Evolutionary conservation across 169 alveolate genomes (phyloP).

Genomic region (Eimeria sp.): DNA sequence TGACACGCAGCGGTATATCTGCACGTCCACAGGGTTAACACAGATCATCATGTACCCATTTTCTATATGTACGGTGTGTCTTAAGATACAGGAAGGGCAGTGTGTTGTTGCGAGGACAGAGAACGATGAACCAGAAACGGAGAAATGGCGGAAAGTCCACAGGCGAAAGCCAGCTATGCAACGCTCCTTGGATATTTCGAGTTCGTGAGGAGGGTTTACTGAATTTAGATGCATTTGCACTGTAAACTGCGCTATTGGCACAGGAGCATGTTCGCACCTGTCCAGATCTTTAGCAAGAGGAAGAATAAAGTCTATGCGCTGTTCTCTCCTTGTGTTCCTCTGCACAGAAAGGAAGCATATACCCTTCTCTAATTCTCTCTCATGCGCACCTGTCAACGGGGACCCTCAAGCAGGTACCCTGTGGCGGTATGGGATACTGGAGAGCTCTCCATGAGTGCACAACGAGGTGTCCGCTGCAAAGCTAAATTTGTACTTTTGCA

Average conservation of each 20-base stretch:
- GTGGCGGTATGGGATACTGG: neutral
- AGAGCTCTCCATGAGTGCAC: neutral
- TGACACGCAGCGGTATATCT: constrained; percentile 66
- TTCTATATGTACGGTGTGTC: neutral
- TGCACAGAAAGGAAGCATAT: neutral
- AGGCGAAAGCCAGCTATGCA: neutral
- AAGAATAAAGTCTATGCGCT: constrained; percentile 79
- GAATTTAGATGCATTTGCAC: neutral
- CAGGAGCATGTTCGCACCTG: constrained; percentile 42
- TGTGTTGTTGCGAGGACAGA: neutral
- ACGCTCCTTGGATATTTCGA: neutral
- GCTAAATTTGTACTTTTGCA: neutral
- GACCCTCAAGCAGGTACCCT: neutral
- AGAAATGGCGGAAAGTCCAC: neutral
- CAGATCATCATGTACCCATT: neutral
- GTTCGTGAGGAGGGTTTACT: neutral
- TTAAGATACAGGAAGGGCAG: neutral
- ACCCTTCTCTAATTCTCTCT: neutral
- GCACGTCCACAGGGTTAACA: neutral
- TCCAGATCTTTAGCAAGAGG: constrained; percentile 83
- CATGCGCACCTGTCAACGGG: neutral
- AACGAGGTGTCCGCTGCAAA: neutral
- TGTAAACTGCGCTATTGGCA: neutral
- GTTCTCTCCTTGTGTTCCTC: constrained; percentile 77
- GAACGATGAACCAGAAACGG: neutral